Conservation (phyloP, 148 eudicot species). For the Silene uniflora region DNA sequence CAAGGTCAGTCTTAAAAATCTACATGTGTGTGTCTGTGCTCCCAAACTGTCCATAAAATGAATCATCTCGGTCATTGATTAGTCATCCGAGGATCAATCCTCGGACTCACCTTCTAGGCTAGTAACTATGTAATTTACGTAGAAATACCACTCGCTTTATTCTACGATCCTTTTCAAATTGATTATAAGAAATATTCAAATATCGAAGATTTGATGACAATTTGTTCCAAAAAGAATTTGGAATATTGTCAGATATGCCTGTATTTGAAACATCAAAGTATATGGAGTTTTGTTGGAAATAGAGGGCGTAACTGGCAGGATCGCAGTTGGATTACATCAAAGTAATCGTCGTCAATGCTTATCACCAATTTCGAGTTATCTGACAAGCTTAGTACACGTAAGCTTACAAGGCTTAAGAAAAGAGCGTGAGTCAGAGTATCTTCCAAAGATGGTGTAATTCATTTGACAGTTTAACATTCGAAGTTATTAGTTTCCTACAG, state of each 20-base stretch:
- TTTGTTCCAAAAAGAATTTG: slow-evolving; percentile 18
- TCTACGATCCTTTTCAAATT: too few species aligned
- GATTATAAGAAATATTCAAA: slow-evolving; percentile 20
- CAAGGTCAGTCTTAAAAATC: too few species aligned
- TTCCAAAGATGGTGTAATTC: too few species aligned
- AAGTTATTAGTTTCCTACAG: too few species aligned
- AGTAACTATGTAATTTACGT: too few species aligned
- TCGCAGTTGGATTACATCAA: neutral
- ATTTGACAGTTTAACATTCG: too few species aligned
- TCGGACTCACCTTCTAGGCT: too few species aligned
- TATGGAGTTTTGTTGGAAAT: slow-evolving; percentile 7
- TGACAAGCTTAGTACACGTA: slow-evolving; percentile 20
- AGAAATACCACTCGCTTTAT: too few species aligned
- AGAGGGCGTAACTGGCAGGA: slow-evolving; percentile 21
- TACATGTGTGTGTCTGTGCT: too few species aligned
- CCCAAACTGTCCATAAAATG: too few species aligned
- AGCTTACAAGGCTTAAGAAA: slow-evolving; percentile 23
- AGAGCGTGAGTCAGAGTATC: slow-evolving; percentile 22
- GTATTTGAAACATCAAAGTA: slow-evolving; percentile 19
- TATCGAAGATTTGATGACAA: neutral
- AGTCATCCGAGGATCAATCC: too few species aligned
- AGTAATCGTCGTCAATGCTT: slow-evolving; percentile 16
- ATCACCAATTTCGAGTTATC: slow-evolving; percentile 19
- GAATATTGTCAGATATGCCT: slow-evolving; percentile 3
- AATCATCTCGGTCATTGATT: too few species aligned